phyloP scores from a whole-genome alignment of 2,329 filamentous ascomycete species.

The Paradendryphiella salina region DNA sequence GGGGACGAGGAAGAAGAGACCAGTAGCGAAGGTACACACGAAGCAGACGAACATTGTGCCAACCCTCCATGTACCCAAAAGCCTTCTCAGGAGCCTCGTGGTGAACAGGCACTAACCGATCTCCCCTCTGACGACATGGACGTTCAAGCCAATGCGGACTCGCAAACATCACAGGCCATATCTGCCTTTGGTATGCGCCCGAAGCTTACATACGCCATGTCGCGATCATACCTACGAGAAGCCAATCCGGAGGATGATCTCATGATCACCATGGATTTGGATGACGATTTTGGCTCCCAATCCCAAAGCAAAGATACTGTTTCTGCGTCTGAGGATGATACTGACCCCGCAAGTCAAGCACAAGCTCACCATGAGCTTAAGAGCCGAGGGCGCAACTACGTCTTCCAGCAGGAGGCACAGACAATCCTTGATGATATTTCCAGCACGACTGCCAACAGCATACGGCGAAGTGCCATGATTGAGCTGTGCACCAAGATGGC shows the following conservation, averaged over 20 bases:
- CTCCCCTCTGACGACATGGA: slow-evolving; percentile 23
- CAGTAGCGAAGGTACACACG: slow-evolving; percentile 29
- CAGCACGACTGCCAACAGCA: slow-evolving; percentile 48
- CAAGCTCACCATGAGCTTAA: slow-evolving; percentile 65
- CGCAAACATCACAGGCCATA: slow-evolving; percentile 34
- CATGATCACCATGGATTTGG: slow-evolving; percentile 42
- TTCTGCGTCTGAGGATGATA: slow-evolving; percentile 50
- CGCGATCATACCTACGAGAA: slow-evolving; percentile 63
- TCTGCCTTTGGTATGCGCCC: slow-evolving; percentile 35
- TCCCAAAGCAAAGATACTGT: slow-evolving; percentile 20
- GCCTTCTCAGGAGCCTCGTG: neutral
- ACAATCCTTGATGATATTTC: slow-evolving; percentile 63
- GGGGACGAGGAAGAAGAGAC: slow-evolving; percentile 33
- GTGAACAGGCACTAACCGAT: neutral
- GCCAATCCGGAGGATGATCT: slow-evolving; percentile 49
- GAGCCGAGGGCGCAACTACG: slow-evolving; percentile 60
- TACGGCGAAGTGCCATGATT: slow-evolving; percentile 57
- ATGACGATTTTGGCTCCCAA: slow-evolving; percentile 29
- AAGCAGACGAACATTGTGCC: neutral
- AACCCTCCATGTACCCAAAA: neutral
- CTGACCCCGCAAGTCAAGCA: slow-evolving; percentile 47
- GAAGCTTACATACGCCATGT: slow-evolving; percentile 62
- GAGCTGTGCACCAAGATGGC: slow-evolving; percentile 59
- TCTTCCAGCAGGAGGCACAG: slow-evolving; percentile 60
- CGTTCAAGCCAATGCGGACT: slow-evolving; percentile 19